These are phyloP conservation scores for Mortierella sp. DNA, from an alignment of 371 early-diverging fungal species.

Conservation along the genomic window DNA sequence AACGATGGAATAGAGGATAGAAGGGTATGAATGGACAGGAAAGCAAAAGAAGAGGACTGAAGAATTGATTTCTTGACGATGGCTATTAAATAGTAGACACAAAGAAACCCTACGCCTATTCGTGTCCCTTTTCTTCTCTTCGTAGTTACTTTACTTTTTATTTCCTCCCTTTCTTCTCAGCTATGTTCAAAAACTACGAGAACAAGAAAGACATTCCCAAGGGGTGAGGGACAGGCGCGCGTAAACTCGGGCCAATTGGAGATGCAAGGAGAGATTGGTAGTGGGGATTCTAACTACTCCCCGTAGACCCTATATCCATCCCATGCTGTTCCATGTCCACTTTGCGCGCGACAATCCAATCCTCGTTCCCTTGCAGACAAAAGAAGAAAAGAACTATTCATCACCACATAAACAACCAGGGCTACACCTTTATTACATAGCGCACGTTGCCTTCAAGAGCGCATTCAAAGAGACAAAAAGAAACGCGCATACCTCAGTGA, in stretches of 20 bases:
- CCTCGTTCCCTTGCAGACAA: neutral
- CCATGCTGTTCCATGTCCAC: neutral
- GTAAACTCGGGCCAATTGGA: constrained; percentile 33
- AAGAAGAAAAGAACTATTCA: too few species aligned
- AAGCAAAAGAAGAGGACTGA: neutral
- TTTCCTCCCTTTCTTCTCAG: neutral
- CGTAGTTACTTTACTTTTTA: too few species aligned
- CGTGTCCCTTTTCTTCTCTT: neutral
- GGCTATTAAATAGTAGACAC: neutral
- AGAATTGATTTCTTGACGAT: neutral
- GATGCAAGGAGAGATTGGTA: constrained; percentile 52
- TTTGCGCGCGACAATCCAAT: neutral
- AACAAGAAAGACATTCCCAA: constrained; percentile 15
- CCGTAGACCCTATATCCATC: neutral
- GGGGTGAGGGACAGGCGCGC: neutral
- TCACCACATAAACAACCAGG: neutral
- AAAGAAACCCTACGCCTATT: too few species aligned
- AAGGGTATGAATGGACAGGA: neutral
- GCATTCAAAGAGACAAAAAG: too few species aligned
- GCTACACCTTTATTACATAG: neutral
- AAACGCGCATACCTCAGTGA: neutral
- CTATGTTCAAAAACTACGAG: constrained; percentile 9
- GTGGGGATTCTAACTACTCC: constrained; percentile 41
- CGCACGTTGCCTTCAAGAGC: neutral
- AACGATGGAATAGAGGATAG: neutral